phyloP scores from a whole-genome alignment of 257 asterid genomes.

The Primulina eburnea region DNA sequence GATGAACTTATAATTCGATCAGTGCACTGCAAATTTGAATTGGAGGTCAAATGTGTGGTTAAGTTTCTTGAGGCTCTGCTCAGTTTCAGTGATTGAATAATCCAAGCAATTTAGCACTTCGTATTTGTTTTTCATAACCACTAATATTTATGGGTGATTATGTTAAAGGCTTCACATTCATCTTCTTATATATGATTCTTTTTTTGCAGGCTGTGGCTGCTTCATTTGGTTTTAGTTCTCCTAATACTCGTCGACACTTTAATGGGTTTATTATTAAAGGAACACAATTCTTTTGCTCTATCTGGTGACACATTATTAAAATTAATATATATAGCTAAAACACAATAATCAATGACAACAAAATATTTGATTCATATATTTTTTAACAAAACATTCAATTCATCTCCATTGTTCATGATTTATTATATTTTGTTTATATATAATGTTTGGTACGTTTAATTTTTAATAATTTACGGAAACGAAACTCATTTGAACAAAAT shows the following conservation, averaged over 20 bases:
- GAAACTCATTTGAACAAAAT: no score
- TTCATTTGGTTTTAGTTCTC: conserved; percentile 76
- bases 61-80: neutral
- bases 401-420: no score
- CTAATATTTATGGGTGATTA: neutral
- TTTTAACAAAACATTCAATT: no score
- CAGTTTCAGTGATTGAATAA: neutral
- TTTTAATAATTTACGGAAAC: no score
- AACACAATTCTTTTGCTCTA: no score
- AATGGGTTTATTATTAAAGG: no score
- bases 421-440: no score
- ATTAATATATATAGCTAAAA: no score
- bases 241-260: conserved; percentile 8
- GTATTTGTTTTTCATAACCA: neutral
- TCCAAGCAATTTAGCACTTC: neutral
- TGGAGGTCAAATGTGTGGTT: neutral
- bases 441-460: no score
- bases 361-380: no score
- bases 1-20: neutral
- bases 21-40: neutral
- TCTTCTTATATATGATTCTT: conserved; percentile 3
- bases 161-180: neutral
- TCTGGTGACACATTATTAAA: no score
- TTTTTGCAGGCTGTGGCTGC: conserved; percentile 83
- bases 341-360: no score